A percentile compares a stretch with the other conserved stretches of the same genome.
Conservation (phyloP, 345 rosid genomes). For the Noccaea caerulescens region DNA sequence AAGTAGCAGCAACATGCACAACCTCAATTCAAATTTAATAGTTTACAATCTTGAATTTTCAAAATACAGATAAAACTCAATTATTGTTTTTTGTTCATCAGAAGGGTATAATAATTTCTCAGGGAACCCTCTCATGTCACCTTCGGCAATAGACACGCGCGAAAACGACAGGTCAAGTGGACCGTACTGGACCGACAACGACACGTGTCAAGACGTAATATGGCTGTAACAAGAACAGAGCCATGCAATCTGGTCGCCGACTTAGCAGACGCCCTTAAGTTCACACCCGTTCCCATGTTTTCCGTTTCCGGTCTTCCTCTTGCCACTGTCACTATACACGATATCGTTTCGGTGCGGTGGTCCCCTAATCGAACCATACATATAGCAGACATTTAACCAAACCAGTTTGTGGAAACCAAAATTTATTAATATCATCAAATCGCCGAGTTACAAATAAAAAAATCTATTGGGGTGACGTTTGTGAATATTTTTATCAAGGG, state of each 20-base stretch:
- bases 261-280: constrained; percentile 24
- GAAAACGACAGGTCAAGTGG: constrained; percentile 44
- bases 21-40: background rate
- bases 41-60: constrained; percentile 11
- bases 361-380: constrained; percentile 7
- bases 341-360: constrained; percentile 19
- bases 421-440: background rate
- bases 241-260: constrained; percentile 51
- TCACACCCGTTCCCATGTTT: constrained; percentile 39
- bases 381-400: background rate
- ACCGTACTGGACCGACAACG: constrained; percentile 43
- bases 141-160: constrained; percentile 44
- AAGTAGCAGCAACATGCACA: constrained; percentile 21
- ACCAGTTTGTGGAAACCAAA: constrained; percentile 27
- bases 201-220: constrained; percentile 40
- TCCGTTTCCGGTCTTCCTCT: constrained; percentile 33
- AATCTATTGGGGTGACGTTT: background rate
- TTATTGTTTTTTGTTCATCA: background rate
- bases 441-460: background rate
- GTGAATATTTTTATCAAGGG: background rate
- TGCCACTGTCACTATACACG: constrained; percentile 10
- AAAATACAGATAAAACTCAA: constrained; percentile 25
- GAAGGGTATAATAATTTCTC: background rate
- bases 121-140: constrained; percentile 19
- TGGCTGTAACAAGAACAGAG: constrained; percentile 17